These are phyloP conservation scores for Cudoniella acicularis DNA, from an alignment of 495 filamentous ascomycete species.

Conservation along the genomic window DNA sequence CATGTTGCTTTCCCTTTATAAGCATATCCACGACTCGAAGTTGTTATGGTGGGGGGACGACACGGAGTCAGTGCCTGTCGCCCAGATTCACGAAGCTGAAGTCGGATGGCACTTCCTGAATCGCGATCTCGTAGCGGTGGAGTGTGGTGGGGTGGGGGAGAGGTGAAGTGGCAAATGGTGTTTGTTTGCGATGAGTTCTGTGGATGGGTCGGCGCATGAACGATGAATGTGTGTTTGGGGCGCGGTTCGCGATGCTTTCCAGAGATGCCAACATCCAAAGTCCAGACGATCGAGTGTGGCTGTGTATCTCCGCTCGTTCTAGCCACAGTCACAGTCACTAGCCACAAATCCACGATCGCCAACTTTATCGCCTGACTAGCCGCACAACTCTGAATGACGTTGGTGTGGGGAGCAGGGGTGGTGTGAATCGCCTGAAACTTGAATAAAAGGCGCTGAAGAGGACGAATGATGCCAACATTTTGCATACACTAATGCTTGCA, in stretches of 20 bases:
- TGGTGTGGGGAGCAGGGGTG: neutral
- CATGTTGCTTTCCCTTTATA: slow-evolving; percentile 52
- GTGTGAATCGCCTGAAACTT: neutral
- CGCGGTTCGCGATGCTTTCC: no score
- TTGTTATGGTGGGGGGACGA: neutral
- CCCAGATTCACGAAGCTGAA: slow-evolving; percentile 1
- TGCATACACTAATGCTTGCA: neutral
- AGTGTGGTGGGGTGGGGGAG: neutral
- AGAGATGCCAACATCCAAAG: no score
- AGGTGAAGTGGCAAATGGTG: no score
- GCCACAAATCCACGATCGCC: no score
- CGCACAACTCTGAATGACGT: neutral
- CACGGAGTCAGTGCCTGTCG: slow-evolving; percentile 7
- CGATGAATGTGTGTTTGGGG: no score
- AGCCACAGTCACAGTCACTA: no score
- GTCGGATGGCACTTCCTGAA: slow-evolving; percentile 1
- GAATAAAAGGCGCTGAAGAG: neutral
- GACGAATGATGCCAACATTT: neutral
- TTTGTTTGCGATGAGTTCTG: no score
- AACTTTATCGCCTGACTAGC: no score
- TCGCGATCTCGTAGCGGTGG: neutral
- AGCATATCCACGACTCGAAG: slow-evolving; percentile 41
- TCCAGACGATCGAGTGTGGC: no score
- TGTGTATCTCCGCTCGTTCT: no score
- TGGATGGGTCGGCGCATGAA: no score